Conservation (phyloP, 2,329 filamentous ascomycete genomes). For the Leptodontidium sp. region DNA sequence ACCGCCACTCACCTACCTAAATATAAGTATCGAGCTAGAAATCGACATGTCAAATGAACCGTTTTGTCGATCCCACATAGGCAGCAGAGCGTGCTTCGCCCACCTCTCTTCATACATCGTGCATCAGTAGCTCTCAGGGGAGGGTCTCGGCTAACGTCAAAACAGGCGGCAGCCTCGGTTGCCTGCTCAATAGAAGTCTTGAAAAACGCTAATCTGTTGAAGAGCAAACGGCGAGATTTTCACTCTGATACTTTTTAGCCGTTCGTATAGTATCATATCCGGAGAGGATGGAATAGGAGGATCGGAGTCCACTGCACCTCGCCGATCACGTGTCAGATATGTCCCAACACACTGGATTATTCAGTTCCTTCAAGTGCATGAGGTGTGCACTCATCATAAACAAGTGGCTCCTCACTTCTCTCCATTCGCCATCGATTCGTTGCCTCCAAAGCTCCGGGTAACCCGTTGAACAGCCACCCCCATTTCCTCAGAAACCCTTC, state of each 20-base stretch:
- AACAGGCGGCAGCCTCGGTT: conserved; percentile 10
- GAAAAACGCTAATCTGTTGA: not conserved
- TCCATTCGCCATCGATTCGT: conserved; percentile 49
- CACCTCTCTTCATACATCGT: not conserved
- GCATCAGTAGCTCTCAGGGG: not conserved
- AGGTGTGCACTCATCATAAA: conserved; percentile 33
- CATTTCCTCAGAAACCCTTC: conserved; percentile 52
- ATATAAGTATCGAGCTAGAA: not conserved
- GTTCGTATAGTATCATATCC: too few relatives aligned
- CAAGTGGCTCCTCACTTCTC: conserved; percentile 47
- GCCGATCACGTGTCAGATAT: not conserved
- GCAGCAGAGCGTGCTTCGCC: conserved; percentile 2
- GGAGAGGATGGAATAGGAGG: too few relatives aligned
- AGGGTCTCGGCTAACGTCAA: conserved; percentile 5
- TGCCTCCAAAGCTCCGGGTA: conserved; percentile 45
- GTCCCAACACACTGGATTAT: not conserved
- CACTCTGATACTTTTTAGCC: not conserved
- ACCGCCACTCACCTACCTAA: conserved; percentile 13
- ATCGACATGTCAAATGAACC: not conserved
- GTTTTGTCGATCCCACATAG: not conserved
- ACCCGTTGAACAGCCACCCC: conserved; percentile 46
- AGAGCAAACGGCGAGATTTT: not conserved
- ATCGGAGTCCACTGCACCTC: too few relatives aligned
- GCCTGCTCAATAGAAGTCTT: not conserved
- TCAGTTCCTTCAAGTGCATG: not conserved